These are phyloP conservation scores for Pleurotus ostreatus DNA, from an alignment of 768 basidiomycete genomes.

Conservation along the genomic window DNA sequence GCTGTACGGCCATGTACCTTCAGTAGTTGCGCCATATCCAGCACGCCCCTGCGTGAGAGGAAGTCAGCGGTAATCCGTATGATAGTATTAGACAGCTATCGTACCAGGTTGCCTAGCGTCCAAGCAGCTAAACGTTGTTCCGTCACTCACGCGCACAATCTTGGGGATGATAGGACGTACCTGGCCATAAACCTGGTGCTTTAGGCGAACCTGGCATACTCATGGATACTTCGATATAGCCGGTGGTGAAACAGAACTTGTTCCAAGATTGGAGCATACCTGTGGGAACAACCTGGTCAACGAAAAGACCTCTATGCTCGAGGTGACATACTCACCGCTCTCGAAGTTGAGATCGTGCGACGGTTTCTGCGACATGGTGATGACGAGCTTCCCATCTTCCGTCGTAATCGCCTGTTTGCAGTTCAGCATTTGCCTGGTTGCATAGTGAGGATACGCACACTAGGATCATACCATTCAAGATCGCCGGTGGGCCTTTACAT, in stretches of 20 bases:
- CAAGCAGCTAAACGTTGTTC: slow-evolving; percentile 43
- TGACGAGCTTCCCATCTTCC: slow-evolving; percentile 68
- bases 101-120: slow-evolving; percentile 73
- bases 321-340: slow-evolving; percentile 49
- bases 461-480: slow-evolving; percentile 81
- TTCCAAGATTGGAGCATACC: slow-evolving; percentile 88
- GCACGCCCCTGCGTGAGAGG: slow-evolving; percentile 55
- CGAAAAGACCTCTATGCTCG: slow-evolving; percentile 22
- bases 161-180: slow-evolving; percentile 26
- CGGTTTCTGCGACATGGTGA: slow-evolving; percentile 68
- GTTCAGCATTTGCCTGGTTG: not conserved
- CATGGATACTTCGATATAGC: slow-evolving; percentile 81
- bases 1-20: slow-evolving; percentile 84
- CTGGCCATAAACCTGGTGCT: slow-evolving; percentile 84
- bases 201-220: slow-evolving; percentile 64
- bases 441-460: slow-evolving; percentile 30
- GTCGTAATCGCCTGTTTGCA: slow-evolving; percentile 61
- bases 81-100: slow-evolving; percentile 10
- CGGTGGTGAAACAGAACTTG: slow-evolving; percentile 91
- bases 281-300: slow-evolving; percentile 16
- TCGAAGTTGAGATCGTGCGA: slow-evolving; percentile 82
- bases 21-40: slow-evolving; percentile 86
- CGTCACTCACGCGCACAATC: not conserved
- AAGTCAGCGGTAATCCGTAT: not conserved
- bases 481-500: slow-evolving; percentile 59